Percentiles rank a stretch among this genome's conserved stretches.
Conservation (phyloP, 306 rosid genomes). For the Luffa acutangula region DNA sequence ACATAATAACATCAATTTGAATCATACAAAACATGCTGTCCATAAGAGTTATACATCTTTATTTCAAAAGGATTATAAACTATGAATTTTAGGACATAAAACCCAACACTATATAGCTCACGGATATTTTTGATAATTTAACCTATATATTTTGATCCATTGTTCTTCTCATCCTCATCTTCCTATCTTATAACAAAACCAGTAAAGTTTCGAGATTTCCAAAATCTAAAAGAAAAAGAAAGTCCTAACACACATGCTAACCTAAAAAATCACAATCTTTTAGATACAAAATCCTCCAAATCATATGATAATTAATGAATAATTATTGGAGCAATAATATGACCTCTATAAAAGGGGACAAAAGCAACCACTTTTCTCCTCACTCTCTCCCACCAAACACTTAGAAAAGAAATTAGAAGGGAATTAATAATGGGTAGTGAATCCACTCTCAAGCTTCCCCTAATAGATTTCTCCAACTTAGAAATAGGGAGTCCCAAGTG, state of each 20-base stretch:
- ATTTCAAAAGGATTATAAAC: too few relatives aligned
- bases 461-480: conserved; percentile 34
- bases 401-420: neutral
- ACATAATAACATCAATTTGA: too few relatives aligned
- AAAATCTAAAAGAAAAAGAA: too few relatives aligned
- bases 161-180: too few relatives aligned
- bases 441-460: conserved; percentile 37
- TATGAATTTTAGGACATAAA: too few relatives aligned
- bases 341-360: neutral
- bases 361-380: neutral
- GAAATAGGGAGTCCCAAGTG: conserved; percentile 27
- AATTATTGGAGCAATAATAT: neutral
- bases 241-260: neutral
- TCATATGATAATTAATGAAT: neutral
- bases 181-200: too few relatives aligned
- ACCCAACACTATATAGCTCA: too few relatives aligned
- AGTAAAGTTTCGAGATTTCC: too few relatives aligned
- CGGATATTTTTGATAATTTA: too few relatives aligned
- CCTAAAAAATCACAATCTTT: neutral
- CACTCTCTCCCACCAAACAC: conserved; percentile 4
- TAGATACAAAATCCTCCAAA: neutral
- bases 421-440: conserved; percentile 33
- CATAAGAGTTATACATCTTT: too few relatives aligned
- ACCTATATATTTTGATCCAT: too few relatives aligned
- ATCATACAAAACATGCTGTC: too few relatives aligned